Evolutionary conservation across 2,329 filamentous ascomycete genomes (phyloP).

Genomic region (Fusarium floridanum): DNA sequence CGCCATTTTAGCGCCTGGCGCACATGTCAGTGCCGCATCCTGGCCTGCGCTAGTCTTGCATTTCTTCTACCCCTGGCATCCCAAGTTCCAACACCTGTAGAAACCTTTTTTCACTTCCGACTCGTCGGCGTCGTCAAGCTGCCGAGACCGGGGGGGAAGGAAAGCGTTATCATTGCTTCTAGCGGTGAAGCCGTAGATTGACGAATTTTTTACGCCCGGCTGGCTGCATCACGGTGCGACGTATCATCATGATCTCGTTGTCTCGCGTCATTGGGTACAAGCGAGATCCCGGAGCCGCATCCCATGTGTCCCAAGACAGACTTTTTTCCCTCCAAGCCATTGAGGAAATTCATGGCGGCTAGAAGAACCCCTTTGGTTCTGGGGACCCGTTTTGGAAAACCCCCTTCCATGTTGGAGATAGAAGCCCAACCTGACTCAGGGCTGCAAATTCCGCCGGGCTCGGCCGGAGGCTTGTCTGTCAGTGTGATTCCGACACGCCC

Average conservation of each 20-base stretch:
- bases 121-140: conserved; percentile 10
- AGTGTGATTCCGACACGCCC: conserved; percentile 34
- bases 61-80: conserved; percentile 30
- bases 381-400: not conserved
- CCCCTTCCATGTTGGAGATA: conserved; percentile 14
- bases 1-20: conserved; percentile 38
- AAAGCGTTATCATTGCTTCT: conserved; percentile 9
- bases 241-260: conserved; percentile 21
- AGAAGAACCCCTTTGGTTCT: not conserved
- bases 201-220: not conserved
- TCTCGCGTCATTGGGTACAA: conserved; percentile 18
- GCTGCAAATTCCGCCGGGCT: conserved; percentile 27
- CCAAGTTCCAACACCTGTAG: conserved; percentile 5
- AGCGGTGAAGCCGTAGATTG: conserved; percentile 26
- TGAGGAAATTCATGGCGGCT: not conserved
- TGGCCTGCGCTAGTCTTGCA: conserved; percentile 37
- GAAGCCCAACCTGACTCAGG: conserved; percentile 28
- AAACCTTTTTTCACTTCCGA: conserved; percentile 3
- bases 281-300: not conserved
- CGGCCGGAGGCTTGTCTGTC: conserved; percentile 27
- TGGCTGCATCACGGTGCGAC: not conserved
- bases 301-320: not conserved
- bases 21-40: conserved; percentile 28
- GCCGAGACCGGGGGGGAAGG: conserved; percentile 8
- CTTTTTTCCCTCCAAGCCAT: not conserved